Conservation (phyloP, 768 basidiomycete species). For the Lactarius indigo region DNA sequence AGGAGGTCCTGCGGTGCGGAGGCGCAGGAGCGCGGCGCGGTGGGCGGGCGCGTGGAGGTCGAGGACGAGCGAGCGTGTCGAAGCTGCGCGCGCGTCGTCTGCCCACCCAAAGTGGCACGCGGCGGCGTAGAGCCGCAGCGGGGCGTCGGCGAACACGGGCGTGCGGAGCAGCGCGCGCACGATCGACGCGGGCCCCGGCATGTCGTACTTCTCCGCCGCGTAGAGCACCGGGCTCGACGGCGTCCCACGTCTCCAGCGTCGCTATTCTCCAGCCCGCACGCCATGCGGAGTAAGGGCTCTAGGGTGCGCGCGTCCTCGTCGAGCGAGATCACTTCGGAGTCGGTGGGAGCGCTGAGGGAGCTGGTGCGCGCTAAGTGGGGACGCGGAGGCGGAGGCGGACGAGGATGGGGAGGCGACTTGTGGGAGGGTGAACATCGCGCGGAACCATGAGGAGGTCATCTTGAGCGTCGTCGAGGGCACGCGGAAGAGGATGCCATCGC, state of each 20-base stretch:
- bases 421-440: conserved; percentile 57
- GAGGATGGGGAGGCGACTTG: conserved; percentile 27
- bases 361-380: not conserved
- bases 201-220: conserved; percentile 68
- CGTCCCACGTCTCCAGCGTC: conserved; percentile 47
- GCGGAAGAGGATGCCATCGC: conserved; percentile 49
- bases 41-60: conserved; percentile 47
- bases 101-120: conserved; percentile 60
- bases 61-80: conserved; percentile 50
- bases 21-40: conserved; percentile 43
- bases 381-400: not conserved
- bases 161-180: conserved; percentile 56
- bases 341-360: not conserved
- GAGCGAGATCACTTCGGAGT: conserved; percentile 44
- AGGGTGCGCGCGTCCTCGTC: conserved; percentile 56
- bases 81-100: conserved; percentile 51
- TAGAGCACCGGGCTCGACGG: conserved; percentile 54
- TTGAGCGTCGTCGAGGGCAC: conserved; percentile 59
- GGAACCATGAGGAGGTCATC: conserved; percentile 63
- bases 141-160: conserved; percentile 46
- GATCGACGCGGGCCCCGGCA: conserved; percentile 60
- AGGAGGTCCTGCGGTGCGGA: conserved; percentile 52
- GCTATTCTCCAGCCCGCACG: conserved; percentile 55
- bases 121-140: conserved; percentile 51
- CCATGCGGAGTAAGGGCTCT: conserved; percentile 56